Percentiles rank a stretch among this genome's conserved stretches.
These are phyloP conservation scores for Citeromyces matritensis DNA, from an alignment of 805 yeast species.

Conservation along the genomic window DNA sequence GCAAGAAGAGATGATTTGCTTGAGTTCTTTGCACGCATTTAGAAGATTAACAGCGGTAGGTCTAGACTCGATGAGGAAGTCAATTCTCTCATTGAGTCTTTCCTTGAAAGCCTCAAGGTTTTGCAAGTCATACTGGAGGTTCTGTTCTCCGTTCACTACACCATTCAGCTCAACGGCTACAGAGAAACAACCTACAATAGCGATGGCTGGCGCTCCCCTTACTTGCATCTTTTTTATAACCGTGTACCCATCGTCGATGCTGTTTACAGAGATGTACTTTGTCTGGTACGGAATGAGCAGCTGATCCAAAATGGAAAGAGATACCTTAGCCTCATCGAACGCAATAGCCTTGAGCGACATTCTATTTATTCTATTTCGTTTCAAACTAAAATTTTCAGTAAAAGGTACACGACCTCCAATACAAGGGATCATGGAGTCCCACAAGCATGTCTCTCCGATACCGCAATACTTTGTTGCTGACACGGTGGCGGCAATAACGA, in stretches of 20 bases:
- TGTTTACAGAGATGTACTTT: conserved; percentile 41
- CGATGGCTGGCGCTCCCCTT: conserved; percentile 97
- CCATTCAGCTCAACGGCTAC: conserved; percentile 54
- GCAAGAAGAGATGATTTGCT: conserved; percentile 11
- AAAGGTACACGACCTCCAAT: no score
- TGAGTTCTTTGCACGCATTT: conserved; percentile 51
- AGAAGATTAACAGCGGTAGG: conserved; percentile 93
- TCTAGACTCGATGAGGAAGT: conserved; percentile 58
- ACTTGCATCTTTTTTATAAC: conserved; percentile 91
- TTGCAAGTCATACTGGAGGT: conserved; percentile 9
- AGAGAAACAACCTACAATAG: conserved; percentile 82
- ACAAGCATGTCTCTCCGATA: no score
- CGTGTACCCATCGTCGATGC: conserved; percentile 61
- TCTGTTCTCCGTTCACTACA: conserved; percentile 11
- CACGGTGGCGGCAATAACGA: no score
- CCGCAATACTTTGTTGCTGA: no score
- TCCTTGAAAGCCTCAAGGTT: conserved; percentile 15
- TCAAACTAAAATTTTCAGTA: no score
- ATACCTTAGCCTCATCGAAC: conserved; percentile 29
- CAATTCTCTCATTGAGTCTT: conserved; percentile 31
- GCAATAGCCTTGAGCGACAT: conserved; percentile 50
- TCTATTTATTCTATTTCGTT: not conserved
- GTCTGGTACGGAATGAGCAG: conserved; percentile 69
- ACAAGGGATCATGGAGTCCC: no score
- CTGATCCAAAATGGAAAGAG: conserved; percentile 65